Percentiles rank a stretch among this genome's conserved stretches.
Conservation (phyloP, 345 rosid species). For the Brassica cretica region DNA sequence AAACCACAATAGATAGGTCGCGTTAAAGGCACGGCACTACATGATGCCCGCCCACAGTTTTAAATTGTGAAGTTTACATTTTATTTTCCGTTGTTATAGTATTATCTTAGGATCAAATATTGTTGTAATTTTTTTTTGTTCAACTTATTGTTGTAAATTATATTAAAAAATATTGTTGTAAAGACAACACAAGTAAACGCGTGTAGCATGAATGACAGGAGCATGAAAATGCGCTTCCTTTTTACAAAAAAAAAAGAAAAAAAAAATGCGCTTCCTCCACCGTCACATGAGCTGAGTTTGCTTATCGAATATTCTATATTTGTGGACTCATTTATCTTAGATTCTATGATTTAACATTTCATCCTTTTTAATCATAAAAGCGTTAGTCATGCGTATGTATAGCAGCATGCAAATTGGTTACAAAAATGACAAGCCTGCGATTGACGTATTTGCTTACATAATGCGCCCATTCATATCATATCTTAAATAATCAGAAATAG, state of each 20-base stretch:
- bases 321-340: neutral
- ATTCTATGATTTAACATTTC: neutral
- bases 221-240: slow-evolving; percentile 16
- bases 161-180: neutral
- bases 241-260: too few relatives aligned
- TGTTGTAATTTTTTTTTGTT: too few relatives aligned
- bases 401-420: slow-evolving; percentile 22
- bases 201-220: neutral
- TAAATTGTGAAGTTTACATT: neutral
- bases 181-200: slow-evolving; percentile 9
- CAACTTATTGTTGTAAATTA: too few relatives aligned
- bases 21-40: neutral
- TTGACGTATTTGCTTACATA: slow-evolving; percentile 17
- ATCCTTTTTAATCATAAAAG: neutral
- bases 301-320: neutral
- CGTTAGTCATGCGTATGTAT: slow-evolving; percentile 19
- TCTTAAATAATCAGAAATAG: neutral
- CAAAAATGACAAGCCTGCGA: slow-evolving; percentile 1
- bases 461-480: neutral
- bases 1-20: neutral
- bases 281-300: neutral
- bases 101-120: neutral
- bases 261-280: neutral
- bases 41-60: neutral
- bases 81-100: neutral